Percentiles rank a stretch among this genome's conserved stretches.
Evolutionary conservation across 2,329 filamentous ascomycete species (phyloP).

Genomic region (Davidsoniella neocaledoniae): DNA sequence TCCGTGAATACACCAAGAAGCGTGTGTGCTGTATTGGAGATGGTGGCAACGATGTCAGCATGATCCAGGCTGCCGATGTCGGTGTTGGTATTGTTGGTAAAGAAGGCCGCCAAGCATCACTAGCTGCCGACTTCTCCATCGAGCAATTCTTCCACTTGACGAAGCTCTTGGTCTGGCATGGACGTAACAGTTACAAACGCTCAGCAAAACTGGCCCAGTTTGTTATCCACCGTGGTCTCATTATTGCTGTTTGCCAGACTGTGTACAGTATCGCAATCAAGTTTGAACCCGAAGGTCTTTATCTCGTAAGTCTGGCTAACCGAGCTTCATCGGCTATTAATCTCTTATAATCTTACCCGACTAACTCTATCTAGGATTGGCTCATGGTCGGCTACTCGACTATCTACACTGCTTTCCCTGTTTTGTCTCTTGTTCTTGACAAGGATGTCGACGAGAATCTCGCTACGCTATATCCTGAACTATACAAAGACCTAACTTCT

Average conservation of each 20-base stretch:
- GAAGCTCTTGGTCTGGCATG: conserved; percentile 97
- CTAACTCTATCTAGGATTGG: conserved; percentile 47
- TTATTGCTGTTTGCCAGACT: conserved; percentile 90
- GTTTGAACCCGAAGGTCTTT: conserved; percentile 87
- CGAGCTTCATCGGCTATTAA: background rate
- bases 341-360: background rate
- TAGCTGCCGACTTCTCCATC: conserved; percentile 93
- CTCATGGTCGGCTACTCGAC: conserved; percentile 93
- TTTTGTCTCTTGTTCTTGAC: conserved; percentile 86
- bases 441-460: conserved; percentile 88
- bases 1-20: conserved; percentile 82
- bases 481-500: conserved; percentile 92
- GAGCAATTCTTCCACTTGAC: conserved; percentile 89
- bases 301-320: conserved; percentile 37
- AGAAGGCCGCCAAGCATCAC: conserved; percentile 83
- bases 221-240: conserved; percentile 90
- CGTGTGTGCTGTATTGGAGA: conserved; percentile 95
- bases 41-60: conserved; percentile 93
- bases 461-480: conserved; percentile 86
- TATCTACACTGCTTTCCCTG: conserved; percentile 82
- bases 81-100: conserved; percentile 97
- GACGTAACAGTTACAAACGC: conserved; percentile 91
- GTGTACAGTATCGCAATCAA: conserved; percentile 89
- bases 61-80: conserved; percentile 97
- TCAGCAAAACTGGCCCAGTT: conserved; percentile 93